phyloP scores from a whole-genome alignment of 2,329 filamentous ascomycete species.

The Neopestalotiopsis sp. region DNA sequence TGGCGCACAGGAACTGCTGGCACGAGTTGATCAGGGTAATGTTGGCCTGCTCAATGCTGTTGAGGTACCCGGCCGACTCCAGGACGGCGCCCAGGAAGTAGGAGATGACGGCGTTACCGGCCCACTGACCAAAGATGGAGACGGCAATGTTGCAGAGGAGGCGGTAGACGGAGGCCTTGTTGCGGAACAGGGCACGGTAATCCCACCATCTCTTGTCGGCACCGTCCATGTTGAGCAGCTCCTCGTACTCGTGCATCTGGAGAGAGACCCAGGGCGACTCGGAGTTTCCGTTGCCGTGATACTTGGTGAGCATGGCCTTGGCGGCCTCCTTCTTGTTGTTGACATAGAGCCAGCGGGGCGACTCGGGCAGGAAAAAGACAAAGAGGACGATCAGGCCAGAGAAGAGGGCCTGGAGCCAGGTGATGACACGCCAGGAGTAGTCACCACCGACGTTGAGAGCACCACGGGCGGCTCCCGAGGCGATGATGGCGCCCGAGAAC shows the following conservation, averaged over 20 bases:
- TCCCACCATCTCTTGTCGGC: conserved; percentile 52
- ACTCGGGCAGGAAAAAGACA: conserved; percentile 45
- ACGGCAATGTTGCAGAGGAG: conserved; percentile 46
- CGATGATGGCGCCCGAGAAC: conserved; percentile 55
- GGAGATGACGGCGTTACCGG: conserved; percentile 44
- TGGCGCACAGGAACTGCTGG: conserved; percentile 54
- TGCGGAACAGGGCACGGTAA: conserved; percentile 48
- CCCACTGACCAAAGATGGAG: conserved; percentile 50
- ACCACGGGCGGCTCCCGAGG: conserved; percentile 54
- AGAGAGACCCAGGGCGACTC: conserved; percentile 51
- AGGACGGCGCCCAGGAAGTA: conserved; percentile 58
- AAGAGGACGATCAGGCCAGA: conserved; percentile 42
- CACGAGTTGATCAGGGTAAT: conserved; percentile 58
- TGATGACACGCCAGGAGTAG: conserved; percentile 45
- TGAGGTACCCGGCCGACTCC: conserved; percentile 52
- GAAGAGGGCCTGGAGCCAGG: conserved; percentile 50
- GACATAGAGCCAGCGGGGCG: conserved; percentile 47
- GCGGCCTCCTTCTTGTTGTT: conserved; percentile 43
- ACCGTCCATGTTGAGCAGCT: conserved; percentile 44
- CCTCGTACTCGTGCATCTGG: conserved; percentile 45
- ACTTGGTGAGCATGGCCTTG: conserved; percentile 42
- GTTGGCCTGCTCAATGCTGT: conserved; percentile 46
- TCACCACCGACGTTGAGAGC: conserved; percentile 42
- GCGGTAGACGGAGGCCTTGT: conserved; percentile 42
- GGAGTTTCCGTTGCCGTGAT: conserved; percentile 49